Evolutionary conservation across 345 rosid genomes (phyloP).

Genomic region (Hibiscus mutabilis): DNA sequence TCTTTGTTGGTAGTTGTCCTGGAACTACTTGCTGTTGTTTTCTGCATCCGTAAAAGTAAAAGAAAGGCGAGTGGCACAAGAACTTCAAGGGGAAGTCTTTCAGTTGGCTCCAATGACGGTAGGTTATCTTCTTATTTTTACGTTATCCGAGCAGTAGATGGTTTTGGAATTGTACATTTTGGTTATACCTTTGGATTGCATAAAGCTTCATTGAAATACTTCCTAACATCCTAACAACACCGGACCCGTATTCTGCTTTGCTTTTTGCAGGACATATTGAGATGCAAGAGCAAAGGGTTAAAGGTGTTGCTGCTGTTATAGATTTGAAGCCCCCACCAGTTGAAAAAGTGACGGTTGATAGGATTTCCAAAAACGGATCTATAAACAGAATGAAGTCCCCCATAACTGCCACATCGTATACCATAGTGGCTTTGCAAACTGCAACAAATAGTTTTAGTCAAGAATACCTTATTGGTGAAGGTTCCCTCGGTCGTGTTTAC

Average conservation of each 20-base stretch:
- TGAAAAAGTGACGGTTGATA: slow-evolving; percentile 61
- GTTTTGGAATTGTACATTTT: too few relatives aligned
- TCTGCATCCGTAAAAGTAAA: slow-evolving; percentile 43
- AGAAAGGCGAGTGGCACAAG: slow-evolving; percentile 34
- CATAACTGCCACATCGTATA: slow-evolving; percentile 66
- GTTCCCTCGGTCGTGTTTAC: slow-evolving; percentile 97
- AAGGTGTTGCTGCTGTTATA: slow-evolving; percentile 55
- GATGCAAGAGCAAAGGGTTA: slow-evolving; percentile 60
- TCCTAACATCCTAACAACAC: not conserved
- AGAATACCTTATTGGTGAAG: slow-evolving; percentile 90
- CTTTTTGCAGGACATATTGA: slow-evolving; percentile 34
- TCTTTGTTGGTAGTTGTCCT: slow-evolving; percentile 45
- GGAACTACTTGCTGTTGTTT: slow-evolving; percentile 39
- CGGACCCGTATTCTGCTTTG: not conserved
- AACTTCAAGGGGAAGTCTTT: slow-evolving; percentile 43
- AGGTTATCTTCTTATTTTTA: slow-evolving; percentile 8
- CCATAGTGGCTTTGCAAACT: slow-evolving; percentile 79
- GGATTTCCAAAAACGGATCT: slow-evolving; percentile 62
- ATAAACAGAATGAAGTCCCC: slow-evolving; percentile 65
- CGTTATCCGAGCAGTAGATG: not conserved
- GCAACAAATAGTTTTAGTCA: slow-evolving; percentile 94
- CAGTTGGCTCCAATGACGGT: slow-evolving; percentile 34
- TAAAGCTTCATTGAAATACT: not conserved
- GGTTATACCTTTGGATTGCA: too few relatives aligned
- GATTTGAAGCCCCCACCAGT: slow-evolving; percentile 68